Evolutionary conservation across 495 filamentous ascomycete species (phyloP), one percentile per base, ranked within the genome.

Genomic region (Xylaria acuta): DNA sequence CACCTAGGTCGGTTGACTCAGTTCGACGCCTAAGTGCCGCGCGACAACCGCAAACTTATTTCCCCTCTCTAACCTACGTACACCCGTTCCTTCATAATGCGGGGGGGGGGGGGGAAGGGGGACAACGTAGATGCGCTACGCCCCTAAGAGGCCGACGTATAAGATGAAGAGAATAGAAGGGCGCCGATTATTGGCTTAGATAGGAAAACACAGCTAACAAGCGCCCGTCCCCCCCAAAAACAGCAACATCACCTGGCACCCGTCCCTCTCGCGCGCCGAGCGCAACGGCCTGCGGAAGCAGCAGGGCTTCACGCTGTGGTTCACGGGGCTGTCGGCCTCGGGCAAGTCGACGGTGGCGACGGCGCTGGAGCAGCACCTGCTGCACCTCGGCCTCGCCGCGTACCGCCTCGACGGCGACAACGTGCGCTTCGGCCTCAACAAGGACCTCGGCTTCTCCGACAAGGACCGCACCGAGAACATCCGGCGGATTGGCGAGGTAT

Each of bases 231-330:
- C 4, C n/a, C n/a, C 34, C 11, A 36, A 12, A 12, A 56, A 58
- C 80, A 99, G 96, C 74, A 99, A 99, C 89, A 97, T 99, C 82
- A 98, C 96, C 84, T 98, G 93, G 94, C 96, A 99, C 88, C 88
- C 93, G 49, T 91, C 91, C 76, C 90, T 99, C 76, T 93, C 93
- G 64, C 93, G 93, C 79, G 79, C 82, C 74, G 95, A 98, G 88
- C 94, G 96, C 83, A 91, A 88, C 84, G 75, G 82, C 62, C 84
- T 92, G 77, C 93, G 93, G 81, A 89, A 90, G 77, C 97, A 99
- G 84, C 87, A 89, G 49, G 96, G 96, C 76, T 92, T 96, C 81
- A 99, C 96, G 58, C 90, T 99, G 80, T 99, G 96, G 96, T 93
- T 99, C 81, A 99, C 96, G 8, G 96, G 96, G 34, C 91, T 99